phyloP scores from a whole-genome alignment of 2,329 filamentous ascomycete genomes.

The Colletotrichum navitas region DNA sequence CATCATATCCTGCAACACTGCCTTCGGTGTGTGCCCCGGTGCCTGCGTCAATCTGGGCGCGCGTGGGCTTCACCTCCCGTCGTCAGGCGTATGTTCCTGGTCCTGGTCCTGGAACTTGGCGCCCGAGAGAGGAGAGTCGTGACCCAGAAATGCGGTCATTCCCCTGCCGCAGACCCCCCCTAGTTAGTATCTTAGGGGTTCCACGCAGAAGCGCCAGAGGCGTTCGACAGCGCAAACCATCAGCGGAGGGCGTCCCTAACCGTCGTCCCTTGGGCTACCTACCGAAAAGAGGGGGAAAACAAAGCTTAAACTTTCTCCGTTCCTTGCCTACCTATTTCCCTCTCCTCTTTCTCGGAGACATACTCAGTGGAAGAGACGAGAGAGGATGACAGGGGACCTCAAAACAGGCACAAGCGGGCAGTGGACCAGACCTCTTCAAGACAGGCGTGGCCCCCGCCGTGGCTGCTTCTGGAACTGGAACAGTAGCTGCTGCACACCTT shows the following conservation, averaged over 20 bases:
- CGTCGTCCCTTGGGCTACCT: neutral
- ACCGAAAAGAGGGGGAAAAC: neutral
- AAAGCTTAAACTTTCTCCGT: neutral
- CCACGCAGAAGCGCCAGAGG: conserved; percentile 21
- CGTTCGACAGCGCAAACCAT: conserved; percentile 6
- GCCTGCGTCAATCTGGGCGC: neutral
- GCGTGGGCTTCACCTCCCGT: neutral
- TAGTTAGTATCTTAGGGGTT: neutral
- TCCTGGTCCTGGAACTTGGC: too few relatives aligned
- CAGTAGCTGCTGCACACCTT: neutral
- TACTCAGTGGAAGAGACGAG: too few relatives aligned
- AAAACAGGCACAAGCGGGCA: neutral
- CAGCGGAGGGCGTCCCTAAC: neutral
- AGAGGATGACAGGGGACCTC: conserved; percentile 8
- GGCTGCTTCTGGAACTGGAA: conserved; percentile 1
- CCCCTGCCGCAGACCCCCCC: conserved; percentile 12
- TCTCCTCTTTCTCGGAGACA: neutral
- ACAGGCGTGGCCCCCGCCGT: conserved; percentile 1
- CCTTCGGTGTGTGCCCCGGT: neutral
- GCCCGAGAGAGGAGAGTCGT: neutral
- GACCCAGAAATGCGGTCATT: conserved; percentile 19
- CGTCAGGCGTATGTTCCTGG: too few relatives aligned
- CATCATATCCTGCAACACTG: neutral
- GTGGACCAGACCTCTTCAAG: neutral
- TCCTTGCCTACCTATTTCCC: neutral